These are phyloP conservation scores for Suillus cothurnatus DNA, from an alignment of 768 basidiomycete species.

Conservation along the genomic window DNA sequence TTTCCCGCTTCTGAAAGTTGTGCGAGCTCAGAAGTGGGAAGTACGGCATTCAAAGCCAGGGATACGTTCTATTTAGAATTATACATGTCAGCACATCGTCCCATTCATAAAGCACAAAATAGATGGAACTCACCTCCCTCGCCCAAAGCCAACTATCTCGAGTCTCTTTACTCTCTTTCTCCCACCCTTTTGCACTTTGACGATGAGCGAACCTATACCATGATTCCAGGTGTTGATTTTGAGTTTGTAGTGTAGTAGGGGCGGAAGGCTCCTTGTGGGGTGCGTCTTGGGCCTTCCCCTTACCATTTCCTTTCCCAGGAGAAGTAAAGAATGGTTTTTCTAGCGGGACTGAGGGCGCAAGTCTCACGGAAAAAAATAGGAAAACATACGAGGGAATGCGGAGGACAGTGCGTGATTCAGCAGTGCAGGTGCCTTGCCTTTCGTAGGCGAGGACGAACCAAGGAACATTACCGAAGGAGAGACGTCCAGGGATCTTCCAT, in stretches of 20 bases:
- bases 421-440: neutral
- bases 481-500: neutral
- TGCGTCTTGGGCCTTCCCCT: neutral
- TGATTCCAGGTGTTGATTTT: neutral
- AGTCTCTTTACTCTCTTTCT: neutral
- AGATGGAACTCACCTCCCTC: slow-evolving; percentile 1
- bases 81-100: neutral
- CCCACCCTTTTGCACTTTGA: neutral
- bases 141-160: neutral
- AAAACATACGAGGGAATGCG: neutral
- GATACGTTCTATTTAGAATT: slow-evolving; percentile 23
- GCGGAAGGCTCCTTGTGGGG: neutral
- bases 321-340: neutral
- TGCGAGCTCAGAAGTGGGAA: slow-evolving; percentile 19
- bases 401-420: neutral
- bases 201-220: neutral
- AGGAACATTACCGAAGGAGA: neutral
- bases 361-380: neutral
- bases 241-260: neutral
- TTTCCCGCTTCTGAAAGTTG: slow-evolving; percentile 28
- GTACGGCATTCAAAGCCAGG: slow-evolving; percentile 30
- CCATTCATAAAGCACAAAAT: neutral
- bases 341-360: neutral
- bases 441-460: neutral
- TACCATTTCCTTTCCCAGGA: neutral